These are phyloP conservation scores for Crataegus laevigata DNA, from an alignment of 306 rosid species.

Conservation along the genomic window DNA sequence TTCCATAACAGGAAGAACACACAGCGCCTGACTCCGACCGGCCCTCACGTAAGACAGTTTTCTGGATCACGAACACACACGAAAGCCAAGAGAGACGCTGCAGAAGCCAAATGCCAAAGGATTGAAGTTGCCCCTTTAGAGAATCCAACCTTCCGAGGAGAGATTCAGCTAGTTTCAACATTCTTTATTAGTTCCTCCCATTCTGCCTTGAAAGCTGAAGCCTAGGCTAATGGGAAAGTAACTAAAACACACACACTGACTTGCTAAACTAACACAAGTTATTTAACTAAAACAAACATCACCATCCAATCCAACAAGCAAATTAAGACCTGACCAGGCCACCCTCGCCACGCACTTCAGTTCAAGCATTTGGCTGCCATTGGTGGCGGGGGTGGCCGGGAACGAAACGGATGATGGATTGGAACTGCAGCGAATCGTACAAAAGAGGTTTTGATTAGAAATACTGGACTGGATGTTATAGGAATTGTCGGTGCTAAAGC, in stretches of 20 bases:
- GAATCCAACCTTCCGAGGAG: slow-evolving; percentile 37
- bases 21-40: slow-evolving; percentile 2
- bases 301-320: not conserved
- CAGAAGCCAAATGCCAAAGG: slow-evolving; percentile 83
- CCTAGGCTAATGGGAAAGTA: not conserved
- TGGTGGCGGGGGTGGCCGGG: slow-evolving; percentile 21
- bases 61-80: slow-evolving; percentile 8
- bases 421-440: slow-evolving; percentile 16
- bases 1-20: slow-evolving; percentile 7
- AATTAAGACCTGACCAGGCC: not conserved
- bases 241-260: not conserved
- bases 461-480: slow-evolving; percentile 49
- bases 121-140: slow-evolving; percentile 85
- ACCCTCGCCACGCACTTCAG: slow-evolving; percentile 8
- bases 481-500: slow-evolving; percentile 31
- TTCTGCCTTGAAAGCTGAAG: not conserved
- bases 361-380: slow-evolving; percentile 12
- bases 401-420: slow-evolving; percentile 25
- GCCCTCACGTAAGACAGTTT: slow-evolving; percentile 12
- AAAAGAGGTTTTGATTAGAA: slow-evolving; percentile 45
- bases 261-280: not conserved
- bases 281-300: not conserved
- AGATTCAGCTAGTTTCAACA: slow-evolving; percentile 17
- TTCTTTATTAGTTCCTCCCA: slow-evolving; percentile 10
- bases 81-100: slow-evolving; percentile 19